Evolutionary conservation across 306 rosid species (phyloP).

Genomic region (Pyrus pyrifolia): DNA sequence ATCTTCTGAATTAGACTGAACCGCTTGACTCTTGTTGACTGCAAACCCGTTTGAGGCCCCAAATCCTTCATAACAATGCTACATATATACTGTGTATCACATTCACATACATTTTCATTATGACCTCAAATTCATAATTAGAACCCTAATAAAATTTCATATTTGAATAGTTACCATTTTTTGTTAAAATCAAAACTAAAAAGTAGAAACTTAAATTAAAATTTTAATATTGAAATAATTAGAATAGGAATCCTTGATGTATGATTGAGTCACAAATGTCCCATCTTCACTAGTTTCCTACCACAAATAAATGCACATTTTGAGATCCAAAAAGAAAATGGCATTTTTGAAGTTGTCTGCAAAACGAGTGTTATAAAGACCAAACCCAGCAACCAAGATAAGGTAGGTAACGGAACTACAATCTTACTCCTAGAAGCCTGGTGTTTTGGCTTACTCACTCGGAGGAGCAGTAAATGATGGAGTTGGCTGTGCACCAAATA

Average conservation of each 20-base stretch:
- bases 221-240: not conserved
- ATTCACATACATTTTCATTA: not conserved
- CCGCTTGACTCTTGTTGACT: no score
- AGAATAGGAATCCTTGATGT: not conserved
- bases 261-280: not conserved
- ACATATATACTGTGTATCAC: not conserved
- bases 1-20: no score
- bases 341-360: not conserved
- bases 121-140: no score
- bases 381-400: not conserved
- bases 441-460: not conserved
- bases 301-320: not conserved
- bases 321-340: not conserved
- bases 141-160: no score
- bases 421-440: not conserved
- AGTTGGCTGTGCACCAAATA: constrained; percentile 27
- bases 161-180: no score
- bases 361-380: not conserved
- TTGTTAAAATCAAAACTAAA: no score
- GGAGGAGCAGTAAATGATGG: constrained; percentile 38
- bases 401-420: not conserved
- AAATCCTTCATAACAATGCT: not conserved
- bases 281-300: not conserved
- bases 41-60: no score
- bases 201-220: no score